Evolutionary conservation across 139 green algal genomes (phyloP), one percentile per base, ranked within the genome.

Genomic region (Chlorella vulgaris): DNA sequence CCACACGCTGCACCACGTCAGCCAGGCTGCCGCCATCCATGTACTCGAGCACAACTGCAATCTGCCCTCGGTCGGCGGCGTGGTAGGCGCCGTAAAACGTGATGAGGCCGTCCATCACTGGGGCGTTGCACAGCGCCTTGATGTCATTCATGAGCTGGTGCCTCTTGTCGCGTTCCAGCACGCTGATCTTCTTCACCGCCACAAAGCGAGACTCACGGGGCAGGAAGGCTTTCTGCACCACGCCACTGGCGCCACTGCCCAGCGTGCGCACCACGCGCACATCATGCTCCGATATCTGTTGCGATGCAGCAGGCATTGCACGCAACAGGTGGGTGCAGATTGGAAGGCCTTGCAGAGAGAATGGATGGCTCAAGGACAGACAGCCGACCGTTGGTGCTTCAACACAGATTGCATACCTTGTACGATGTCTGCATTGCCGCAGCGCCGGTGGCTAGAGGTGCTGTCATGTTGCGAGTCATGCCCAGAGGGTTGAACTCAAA

Each of bases 11-110:
- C 51, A 95, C 74, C 19, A 98, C 86, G 75, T 98, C 94, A 35
- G 81, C 89, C 71, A 99, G 86, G 0, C 91, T 97, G 18, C 96
- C 96, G 0, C 90, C 96, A 81, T 99, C 93, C 94, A 99, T 96
- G 89, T 98, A 98, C 83, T 99, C 95, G 31, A 99, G 86, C 43
- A 98, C 94, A 43, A 99, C 93, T 0, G 88, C 91, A 31, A 98
- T 94, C 82, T 94, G 89, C 28, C 92, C 92, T 4, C 85, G 85
- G 36, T 93, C 91, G 7, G 89, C 87, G n/a, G 90, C 87, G 29
- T 93, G 87, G 89, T 94, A 98, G 4, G 93, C 94, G 24, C 94
- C 94, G 33, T 86, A 85, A 77, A 97, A 97, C 1, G 81, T 63
- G 10, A 97, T 86, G 13, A 97, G 87, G 7, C 91, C 91, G 2